A percentile compares a stretch with the other conserved stretches of the same genome.
These are phyloP conservation scores for Pseudopyricularia cyperi DNA, from an alignment of 2,329 filamentous ascomycete species.

Conservation along the genomic window DNA sequence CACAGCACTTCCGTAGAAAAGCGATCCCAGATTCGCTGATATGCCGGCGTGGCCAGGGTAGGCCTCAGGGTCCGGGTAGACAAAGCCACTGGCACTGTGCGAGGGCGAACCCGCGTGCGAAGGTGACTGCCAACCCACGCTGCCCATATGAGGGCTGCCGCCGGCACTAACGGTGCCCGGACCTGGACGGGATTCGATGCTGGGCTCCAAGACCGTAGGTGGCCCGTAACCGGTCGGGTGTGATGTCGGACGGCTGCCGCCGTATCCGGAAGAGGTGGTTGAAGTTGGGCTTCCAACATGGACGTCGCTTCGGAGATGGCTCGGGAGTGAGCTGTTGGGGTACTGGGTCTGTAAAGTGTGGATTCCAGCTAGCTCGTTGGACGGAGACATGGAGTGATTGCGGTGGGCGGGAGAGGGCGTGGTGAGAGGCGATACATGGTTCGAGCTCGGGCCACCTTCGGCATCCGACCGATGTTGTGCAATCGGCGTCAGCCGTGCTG, in stretches of 20 bases:
- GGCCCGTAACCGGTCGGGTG: conserved; percentile 77
- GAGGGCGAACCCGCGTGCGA: conserved; percentile 61
- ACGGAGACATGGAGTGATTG: conserved; percentile 66
- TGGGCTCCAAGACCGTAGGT: conserved; percentile 74
- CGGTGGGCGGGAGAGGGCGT: conserved; percentile 78
- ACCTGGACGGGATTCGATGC: conserved; percentile 61
- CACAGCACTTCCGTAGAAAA: conserved; percentile 58
- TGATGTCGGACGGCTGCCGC: conserved; percentile 59
- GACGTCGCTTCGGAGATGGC: conserved; percentile 67
- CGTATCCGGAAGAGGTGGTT: conserved; percentile 50
- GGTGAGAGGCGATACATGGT: conserved; percentile 59
- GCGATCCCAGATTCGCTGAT: conserved; percentile 36
- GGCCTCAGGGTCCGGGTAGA: conserved; percentile 73
- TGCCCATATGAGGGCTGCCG: conserved; percentile 58
- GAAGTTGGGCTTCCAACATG: conserved; percentile 58
- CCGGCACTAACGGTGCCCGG: conserved; percentile 63
- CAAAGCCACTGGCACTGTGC: conserved; percentile 52
- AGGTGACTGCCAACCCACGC: conserved; percentile 77
- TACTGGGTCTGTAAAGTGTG: conserved; percentile 65
- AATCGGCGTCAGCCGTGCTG: conserved; percentile 17
- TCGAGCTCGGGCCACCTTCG: conserved; percentile 58
- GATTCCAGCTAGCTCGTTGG: conserved; percentile 58
- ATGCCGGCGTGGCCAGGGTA: conserved; percentile 42
- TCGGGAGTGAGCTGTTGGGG: conserved; percentile 65
- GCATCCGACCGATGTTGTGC: conserved; percentile 53